Conservation (phyloP, 2,329 filamentous ascomycete species). For the Colletotrichum sp. region DNA sequence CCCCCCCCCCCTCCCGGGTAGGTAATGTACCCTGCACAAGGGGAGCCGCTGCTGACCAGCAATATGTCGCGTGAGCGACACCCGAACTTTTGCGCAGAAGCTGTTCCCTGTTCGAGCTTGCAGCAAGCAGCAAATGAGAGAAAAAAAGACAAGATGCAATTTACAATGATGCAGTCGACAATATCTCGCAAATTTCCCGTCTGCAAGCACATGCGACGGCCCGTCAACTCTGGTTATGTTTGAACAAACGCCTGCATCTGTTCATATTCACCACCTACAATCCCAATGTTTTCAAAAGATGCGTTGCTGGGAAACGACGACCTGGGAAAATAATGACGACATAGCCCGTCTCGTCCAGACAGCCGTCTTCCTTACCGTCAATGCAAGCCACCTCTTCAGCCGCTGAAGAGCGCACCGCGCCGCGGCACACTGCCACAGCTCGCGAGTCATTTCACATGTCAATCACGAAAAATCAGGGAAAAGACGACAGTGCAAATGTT, state of each 20-base stretch:
- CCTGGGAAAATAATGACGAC: not conserved
- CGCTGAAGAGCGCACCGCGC: not conserved
- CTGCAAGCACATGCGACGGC: not conserved
- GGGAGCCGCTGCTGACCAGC: not conserved
- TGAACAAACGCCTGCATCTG: not conserved
- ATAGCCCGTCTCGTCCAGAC: not conserved
- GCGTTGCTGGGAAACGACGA: not conserved
- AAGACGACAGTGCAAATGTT: not conserved
- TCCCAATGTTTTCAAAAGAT: not conserved
- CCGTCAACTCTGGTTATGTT: not conserved
- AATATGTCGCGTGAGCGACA: slow-evolving; percentile 14
- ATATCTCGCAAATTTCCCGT: not conserved
- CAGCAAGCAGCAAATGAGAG: not conserved
- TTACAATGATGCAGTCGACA: not conserved
- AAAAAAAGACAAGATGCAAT: not conserved
- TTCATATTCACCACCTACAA: not conserved
- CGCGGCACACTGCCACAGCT: not conserved
- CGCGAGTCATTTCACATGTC: slow-evolving; percentile 3
- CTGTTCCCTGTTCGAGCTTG: slow-evolving; percentile 1
- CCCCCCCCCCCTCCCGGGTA: too few relatives aligned
- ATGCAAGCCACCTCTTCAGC: slow-evolving; percentile 1
- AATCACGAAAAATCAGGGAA: not conserved
- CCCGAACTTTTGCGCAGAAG: not conserved
- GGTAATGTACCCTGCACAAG: not conserved
- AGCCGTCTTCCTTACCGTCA: not conserved